Evolutionary conservation across 495 filamentous ascomycete genomes (phyloP), one percentile per base, ranked within the genome.

Genomic region (Pseudoneurospora amorphoporcata): DNA sequence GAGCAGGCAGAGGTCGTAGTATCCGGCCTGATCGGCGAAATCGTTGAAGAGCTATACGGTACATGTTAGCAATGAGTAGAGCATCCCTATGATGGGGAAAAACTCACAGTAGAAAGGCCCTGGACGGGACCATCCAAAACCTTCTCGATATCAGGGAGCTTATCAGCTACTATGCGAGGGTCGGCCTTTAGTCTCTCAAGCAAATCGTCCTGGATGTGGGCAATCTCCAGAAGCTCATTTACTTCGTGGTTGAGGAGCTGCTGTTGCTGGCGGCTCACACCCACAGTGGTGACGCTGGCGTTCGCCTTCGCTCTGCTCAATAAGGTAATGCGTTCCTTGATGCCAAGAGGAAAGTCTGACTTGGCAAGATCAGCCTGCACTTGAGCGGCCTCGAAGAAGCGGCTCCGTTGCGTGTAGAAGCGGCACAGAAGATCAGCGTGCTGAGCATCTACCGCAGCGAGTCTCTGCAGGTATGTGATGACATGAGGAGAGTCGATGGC

Each of bases 371-470:
- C 85, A 69, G 90, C 86, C 78, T 98, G 94, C 0, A 98, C 95
- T 65, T 88, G 84, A 3, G 95, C 96, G 3, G 96, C 95, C 39
- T 93, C 88, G 78, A 92, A 92, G 82, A 90, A 97, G 72, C 89
- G 86, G 71, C 91, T 86, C 39, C 91, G 88, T 75, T 93, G 91
- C 8, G 90, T 90, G 79, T 95, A 92, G 82, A 94, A 98, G 68
- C 88, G 87, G 90, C 94, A 99, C 2, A 98, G 87, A n/a, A 99
- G 87, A 77, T 98, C 94, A 2, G 94, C 94, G 73, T 95, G 91
- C 29, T 86, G 84, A 17, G 92, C 83, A 71, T 91, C 88, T 5
- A 89, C 88, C 3, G 81, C 78, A 4, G 92, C 90, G 61, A 91
- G 90, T 68, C 90, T 88, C 73, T 91, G 84, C 3, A 99, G 88